Conservation (phyloP, 2,329 filamentous ascomycete genomes). For the Botrytis sinoallii region DNA sequence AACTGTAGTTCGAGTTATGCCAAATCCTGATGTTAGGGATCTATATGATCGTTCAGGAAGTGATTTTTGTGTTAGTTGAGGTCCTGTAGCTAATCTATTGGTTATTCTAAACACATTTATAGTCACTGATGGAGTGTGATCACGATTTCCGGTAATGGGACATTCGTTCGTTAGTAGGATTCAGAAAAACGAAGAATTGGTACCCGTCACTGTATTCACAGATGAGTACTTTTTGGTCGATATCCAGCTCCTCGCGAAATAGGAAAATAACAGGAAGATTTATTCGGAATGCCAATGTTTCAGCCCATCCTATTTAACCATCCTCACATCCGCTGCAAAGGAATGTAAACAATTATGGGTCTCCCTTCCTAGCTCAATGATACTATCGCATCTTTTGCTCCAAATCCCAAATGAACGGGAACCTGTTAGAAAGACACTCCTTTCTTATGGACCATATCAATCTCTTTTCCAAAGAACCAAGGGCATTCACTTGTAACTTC, state of each 20-base stretch:
- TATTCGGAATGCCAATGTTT: conserved; percentile 47
- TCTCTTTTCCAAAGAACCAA: conserved; percentile 24
- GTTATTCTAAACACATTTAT: background rate
- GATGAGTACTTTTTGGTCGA: background rate
- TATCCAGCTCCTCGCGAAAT: conserved; percentile 34
- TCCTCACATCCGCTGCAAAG: conserved; percentile 40
- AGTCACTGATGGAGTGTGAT: background rate
- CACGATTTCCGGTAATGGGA: background rate
- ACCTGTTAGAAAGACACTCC: conserved; percentile 28
- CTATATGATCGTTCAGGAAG: background rate
- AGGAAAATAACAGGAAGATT: conserved; percentile 42
- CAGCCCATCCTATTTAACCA: conserved; percentile 42
- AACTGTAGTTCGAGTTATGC: background rate
- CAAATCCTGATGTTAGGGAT: background rate
- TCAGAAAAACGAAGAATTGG: too few species aligned
- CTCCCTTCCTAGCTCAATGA: conserved; percentile 38
- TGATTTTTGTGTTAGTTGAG: background rate
- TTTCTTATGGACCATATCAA: conserved; percentile 20
- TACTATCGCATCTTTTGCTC: conserved; percentile 45
- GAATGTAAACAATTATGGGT: conserved; percentile 38
- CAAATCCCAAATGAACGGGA: conserved; percentile 49
- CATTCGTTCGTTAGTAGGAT: background rate
- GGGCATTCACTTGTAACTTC: conserved; percentile 1
- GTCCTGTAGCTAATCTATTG: background rate
- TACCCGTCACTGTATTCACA: background rate